A percentile compares a stretch with the other conserved stretches of the same genome.
Evolutionary conservation across 768 basidiomycete species (phyloP).

Genomic region (Gloeopeniophorella convolvens): DNA sequence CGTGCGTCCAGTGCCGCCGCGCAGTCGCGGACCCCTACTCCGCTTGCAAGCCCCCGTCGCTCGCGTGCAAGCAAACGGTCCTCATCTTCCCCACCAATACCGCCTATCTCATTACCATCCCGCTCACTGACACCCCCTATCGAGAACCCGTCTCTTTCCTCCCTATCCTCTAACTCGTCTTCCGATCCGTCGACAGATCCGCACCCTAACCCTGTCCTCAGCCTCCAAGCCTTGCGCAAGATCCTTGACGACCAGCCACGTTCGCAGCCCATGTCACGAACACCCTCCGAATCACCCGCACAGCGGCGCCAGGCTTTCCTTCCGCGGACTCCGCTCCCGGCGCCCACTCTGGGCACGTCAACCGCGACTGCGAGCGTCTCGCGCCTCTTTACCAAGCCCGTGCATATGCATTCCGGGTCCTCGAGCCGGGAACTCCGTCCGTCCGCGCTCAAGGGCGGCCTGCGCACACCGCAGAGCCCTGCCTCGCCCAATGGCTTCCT

Average conservation of each 20-base stretch:
- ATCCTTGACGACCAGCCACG: slow-evolving; percentile 56
- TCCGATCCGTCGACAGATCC: slow-evolving; percentile 52
- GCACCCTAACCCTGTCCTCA: slow-evolving; percentile 49
- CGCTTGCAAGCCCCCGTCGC: slow-evolving; percentile 9
- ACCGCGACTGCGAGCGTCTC: slow-evolving; percentile 75
- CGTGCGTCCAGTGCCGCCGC: background rate
- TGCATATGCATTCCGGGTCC: slow-evolving; percentile 55
- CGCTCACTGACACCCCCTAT: slow-evolving; percentile 49
- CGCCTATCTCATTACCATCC: slow-evolving; percentile 26
- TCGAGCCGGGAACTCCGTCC: slow-evolving; percentile 54
- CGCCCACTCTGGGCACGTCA: slow-evolving; percentile 52
- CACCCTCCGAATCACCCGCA: slow-evolving; percentile 28
- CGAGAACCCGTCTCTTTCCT: slow-evolving; percentile 42
- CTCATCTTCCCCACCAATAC: slow-evolving; percentile 9
- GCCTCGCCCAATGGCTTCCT: slow-evolving; percentile 28
- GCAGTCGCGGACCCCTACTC: slow-evolving; percentile 1
- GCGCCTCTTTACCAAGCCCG: slow-evolving; percentile 61
- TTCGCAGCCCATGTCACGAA: slow-evolving; percentile 18
- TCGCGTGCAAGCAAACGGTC: slow-evolving; percentile 20
- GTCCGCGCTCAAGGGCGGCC: slow-evolving; percentile 37
- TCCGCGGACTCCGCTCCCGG: slow-evolving; percentile 44
- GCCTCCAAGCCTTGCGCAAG: slow-evolving; percentile 59
- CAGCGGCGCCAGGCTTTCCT: slow-evolving; percentile 32
- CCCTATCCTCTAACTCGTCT: slow-evolving; percentile 30
- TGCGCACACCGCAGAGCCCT: slow-evolving; percentile 23